Base-by-base conservation (phyloP, 2,329 filamentous ascomycete species). In the Aphanocladium album region DNA sequence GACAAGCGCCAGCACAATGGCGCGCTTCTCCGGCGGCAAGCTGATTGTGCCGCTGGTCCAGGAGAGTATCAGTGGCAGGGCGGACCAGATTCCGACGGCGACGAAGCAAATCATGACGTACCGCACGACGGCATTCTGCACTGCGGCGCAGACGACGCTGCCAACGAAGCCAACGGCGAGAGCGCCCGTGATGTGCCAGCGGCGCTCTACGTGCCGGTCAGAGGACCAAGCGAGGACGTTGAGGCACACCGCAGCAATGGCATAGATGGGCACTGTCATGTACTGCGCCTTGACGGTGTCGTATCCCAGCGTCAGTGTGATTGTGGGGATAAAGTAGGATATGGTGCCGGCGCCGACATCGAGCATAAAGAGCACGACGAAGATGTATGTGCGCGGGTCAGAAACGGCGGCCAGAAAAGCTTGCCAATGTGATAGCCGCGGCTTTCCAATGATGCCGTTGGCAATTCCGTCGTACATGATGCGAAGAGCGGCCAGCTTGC, bases 401-500 rank as follows among this genome's bases (percentile, higher is more conserved):
- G 69, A 70, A 12, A 80, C 62, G 4, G 80, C 72, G 2, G 70
- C 70, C 6, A 67, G 43, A 41, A 70, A 63, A 1, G 69, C 68
- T 54, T 67, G 62, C 65, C 68, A 69, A 57, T 72, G 71, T 5
- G 67, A 68, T 43, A 75, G 64, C 4, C 68, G 62, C 49, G 60
- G 52, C 14, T 67, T 68, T 27, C 69, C 69, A n/a, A 67, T 66
- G 2, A 63, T 64, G 23, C 70, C 68, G 1, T 72, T 72, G 16
- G 71, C 69, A 30, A 78, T 72, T 50, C 75, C 74, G 54, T 79
- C 78, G 8, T 74, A 5, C 76, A 82, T 84, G 68, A 89, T 78
- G 6, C 87, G 81, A 1, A 83, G 81, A 62, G 83, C 81, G 0
- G 84, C 84, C 1, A 88, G 73, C 35, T 83, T 82, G 60, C 85